Base-by-base conservation (phyloP, 352 stramenopile genomes). In the Phytophthora europaea region DNA sequence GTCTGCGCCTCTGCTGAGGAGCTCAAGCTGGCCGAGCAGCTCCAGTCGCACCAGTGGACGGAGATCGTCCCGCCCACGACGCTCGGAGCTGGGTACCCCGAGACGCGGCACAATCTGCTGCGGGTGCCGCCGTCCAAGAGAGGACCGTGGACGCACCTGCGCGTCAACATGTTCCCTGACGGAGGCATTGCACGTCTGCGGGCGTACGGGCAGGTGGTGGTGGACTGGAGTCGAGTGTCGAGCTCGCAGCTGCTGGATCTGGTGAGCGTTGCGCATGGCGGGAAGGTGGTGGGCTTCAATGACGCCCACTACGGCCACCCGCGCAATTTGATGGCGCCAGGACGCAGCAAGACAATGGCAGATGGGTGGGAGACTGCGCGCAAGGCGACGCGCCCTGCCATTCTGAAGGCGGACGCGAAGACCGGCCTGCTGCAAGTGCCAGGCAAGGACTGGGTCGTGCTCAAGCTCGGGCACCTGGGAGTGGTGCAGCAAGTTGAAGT, bases 251-350 rank as follows among this genome's bases (percentile, higher is more conserved):
- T 91, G 65, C 65, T 96, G 6, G 96, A 99, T 76, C 73, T 99
- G 2, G 95, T 96, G 10, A 90, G 85, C 28, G 75, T 90, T 13
- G 84, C 87, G 23, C 73, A 98, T 63, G 97, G 97, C 22, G 95
- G 96, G 3, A 78, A 85, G 3, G 95, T 96, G 23, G 51, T 99
- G 22, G 79, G 72, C 31, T 99, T 94, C 72, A 98, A 96, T 52
- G 96, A 99, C 70, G 93, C 95, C 40, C 96, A 99, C 78, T 99
- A 98, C 71, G 97, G 96, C 20, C 88, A 98, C 48, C 95, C 97
- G n/a, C 93, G 87, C 67, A 98, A 98, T 74, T 76, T 99, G 36
- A 87, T 99, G 36, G 82, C 88, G 18, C 86, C 91, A 1, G 88
- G 84, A 36, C 82, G 92, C 23, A 98, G 96, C 50, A 87, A 89